A percentile compares a stretch with the other conserved stretches of the same genome.
Evolutionary conservation across 2,329 filamentous ascomycete genomes (phyloP).

Genomic region (Trichoderma sp.): DNA sequence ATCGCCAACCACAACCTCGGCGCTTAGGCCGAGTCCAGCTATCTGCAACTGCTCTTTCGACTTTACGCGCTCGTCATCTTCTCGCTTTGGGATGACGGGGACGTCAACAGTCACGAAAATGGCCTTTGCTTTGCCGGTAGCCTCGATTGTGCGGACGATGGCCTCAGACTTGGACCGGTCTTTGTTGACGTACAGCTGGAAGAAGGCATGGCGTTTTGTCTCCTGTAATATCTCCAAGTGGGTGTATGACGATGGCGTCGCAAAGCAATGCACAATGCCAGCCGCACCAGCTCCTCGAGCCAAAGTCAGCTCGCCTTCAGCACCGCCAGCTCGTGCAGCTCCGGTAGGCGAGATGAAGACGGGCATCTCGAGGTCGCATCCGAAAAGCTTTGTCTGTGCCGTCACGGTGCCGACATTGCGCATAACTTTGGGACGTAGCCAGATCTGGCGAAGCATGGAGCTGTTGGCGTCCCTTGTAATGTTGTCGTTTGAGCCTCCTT

Average conservation of each 20-base stretch:
- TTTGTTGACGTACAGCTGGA: slow-evolving; percentile 9
- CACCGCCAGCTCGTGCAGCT: slow-evolving; percentile 3
- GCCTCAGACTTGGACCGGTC: slow-evolving; percentile 3
- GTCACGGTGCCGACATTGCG: slow-evolving; percentile 6
- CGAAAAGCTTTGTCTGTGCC: not conserved
- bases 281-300: not conserved
- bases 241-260: slow-evolving; percentile 6
- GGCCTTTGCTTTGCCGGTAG: slow-evolving; percentile 3
- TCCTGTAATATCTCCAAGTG: not conserved
- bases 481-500: slow-evolving; percentile 5
- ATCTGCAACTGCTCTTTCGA: not conserved
- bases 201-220: slow-evolving; percentile 5
- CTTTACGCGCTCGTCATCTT: slow-evolving; percentile 12
- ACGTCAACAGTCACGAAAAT: slow-evolving; percentile 8
- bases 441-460: slow-evolving; percentile 10
- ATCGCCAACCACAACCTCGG: not conserved
- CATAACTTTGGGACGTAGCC: not conserved
- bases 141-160: slow-evolving; percentile 4
- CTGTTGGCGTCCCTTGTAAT: slow-evolving; percentile 12
- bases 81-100: slow-evolving; percentile 2
- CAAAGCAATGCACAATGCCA: slow-evolving; percentile 7
- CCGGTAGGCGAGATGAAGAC: slow-evolving; percentile 9
- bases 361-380: slow-evolving; percentile 12
- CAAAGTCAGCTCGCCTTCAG: slow-evolving; percentile 8
- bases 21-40: not conserved